Base-by-base conservation (phyloP, 2,329 filamentous ascomycete genomes). In the Beauveria sp. region DNA sequence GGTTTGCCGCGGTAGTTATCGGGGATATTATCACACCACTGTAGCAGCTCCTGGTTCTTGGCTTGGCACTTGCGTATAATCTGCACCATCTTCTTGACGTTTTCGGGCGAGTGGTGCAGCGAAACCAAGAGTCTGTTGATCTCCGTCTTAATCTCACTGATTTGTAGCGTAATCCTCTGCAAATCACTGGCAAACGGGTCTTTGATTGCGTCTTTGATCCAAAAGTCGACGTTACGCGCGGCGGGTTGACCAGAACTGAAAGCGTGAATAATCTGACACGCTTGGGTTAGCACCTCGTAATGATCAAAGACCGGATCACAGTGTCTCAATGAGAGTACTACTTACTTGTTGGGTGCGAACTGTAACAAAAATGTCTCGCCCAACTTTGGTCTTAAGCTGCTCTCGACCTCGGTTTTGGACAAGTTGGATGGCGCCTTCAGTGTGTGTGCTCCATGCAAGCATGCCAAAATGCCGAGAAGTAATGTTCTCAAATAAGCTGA, bases 361-460 rank as follows among this genome's bases (percentile, higher is more conserved):
- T 8, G 81, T 80, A 54, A 83, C 76, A 67, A 87, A 87, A 16
- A 87, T 75, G 60, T 79, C 75, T 37, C 81, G 69, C 0, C 84
- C 84, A 2, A 76, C 73, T 68, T 78, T 80, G 16, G 81, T 84
- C 47, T 74, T 73, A 10, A 84, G 68, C 66, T 85, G 82, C 64
- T 80, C 79, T 65, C 77, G 79, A 5, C 84, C 83, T 51, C 84
- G 78, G 10, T 80, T 77, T 68, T 81, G 83, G 58, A 84, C 81
- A 1, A 87, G 73, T 64, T 84, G 80, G 37, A 86, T 80, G n/a
- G 84, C 84, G 3, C 84, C 84, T 63, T 86, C 81, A n/a, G 83
- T 79, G 66, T 87, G 84, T 10, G 83, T 84, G 4, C 82, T 83
- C 84, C 84, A 87, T 2, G 83, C 82, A 60, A 80, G 73, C 68